Evolutionary conservation across 192 early-diverging fungal species (phyloP).

Genomic region (Pilaira anomala): DNA sequence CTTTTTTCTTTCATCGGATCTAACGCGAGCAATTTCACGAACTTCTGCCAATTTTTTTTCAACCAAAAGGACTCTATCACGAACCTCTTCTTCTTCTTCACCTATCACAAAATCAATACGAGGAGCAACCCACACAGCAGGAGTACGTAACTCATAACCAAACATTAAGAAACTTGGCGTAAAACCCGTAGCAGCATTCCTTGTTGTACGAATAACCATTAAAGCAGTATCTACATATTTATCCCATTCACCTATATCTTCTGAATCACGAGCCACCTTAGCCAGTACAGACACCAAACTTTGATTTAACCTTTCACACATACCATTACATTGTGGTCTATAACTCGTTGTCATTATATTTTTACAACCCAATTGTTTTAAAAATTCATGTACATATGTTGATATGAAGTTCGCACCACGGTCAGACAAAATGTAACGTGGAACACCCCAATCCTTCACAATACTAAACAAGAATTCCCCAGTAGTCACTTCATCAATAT

Average conservation of each 20-base stretch:
- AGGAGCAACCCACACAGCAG: slow-evolving; percentile 14
- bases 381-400: neutral
- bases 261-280: neutral
- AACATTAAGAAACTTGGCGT: slow-evolving; percentile 8
- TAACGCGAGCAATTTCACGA: neutral
- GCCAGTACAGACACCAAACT: slow-evolving; percentile 15
- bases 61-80: neutral
- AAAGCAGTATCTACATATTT: slow-evolving; percentile 3
- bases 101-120: slow-evolving; percentile 8
- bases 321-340: slow-evolving; percentile 18
- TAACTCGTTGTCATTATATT: slow-evolving; percentile 19
- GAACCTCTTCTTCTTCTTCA: neutral
- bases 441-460: slow-evolving; percentile 7
- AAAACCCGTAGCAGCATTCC: slow-evolving; percentile 11
- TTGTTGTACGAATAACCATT: slow-evolving; percentile 12
- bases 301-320: slow-evolving; percentile 20
- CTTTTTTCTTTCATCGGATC: neutral
- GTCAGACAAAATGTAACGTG: slow-evolving; percentile 15
- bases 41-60: neutral
- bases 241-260: neutral
- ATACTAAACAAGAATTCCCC: slow-evolving; percentile 7
- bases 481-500: slow-evolving; percentile 1
- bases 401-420: slow-evolving; percentile 20
- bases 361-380: neutral
- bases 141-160: slow-evolving; percentile 18